Conservation (phyloP, 2,329 filamentous ascomycete species). For the Hortaea sp. region DNA sequence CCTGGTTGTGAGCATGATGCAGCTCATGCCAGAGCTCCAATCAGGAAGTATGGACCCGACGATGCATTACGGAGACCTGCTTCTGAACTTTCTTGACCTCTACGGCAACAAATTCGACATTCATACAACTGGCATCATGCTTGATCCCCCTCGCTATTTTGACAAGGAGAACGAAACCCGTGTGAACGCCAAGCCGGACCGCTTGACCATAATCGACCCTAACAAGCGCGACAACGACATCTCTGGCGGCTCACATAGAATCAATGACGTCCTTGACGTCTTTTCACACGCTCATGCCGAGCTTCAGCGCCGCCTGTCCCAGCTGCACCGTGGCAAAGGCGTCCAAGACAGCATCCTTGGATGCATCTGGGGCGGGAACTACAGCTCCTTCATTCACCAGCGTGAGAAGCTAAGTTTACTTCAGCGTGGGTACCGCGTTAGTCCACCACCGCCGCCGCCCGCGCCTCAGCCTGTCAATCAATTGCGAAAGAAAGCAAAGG, state of each 20-base stretch:
- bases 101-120: conserved; percentile 79
- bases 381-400: conserved; percentile 61
- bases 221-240: conserved; percentile 83
- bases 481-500: background rate
- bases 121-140: conserved; percentile 57
- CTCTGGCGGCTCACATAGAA: conserved; percentile 70
- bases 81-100: conserved; percentile 80
- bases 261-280: conserved; percentile 52
- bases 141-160: conserved; percentile 65
- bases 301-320: conserved; percentile 32
- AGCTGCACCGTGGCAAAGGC: conserved; percentile 30
- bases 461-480: background rate
- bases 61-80: conserved; percentile 65
- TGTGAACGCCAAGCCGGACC: conserved; percentile 45
- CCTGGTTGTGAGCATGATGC: conserved; percentile 78
- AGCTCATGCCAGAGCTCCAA: conserved; percentile 64
- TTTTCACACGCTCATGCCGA: conserved; percentile 57
- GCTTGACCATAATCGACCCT: conserved; percentile 83
- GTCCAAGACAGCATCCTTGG: conserved; percentile 52
- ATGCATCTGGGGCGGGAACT: conserved; percentile 67
- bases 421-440: conserved; percentile 3
- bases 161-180: conserved; percentile 50
- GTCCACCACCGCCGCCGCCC: conserved; percentile 2
- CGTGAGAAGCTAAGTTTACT: conserved; percentile 46
- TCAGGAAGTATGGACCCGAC: conserved; percentile 48